phyloP scores from a whole-genome alignment of 352 stramenopile genomes.

The Pythium rishiriense region DNA sequence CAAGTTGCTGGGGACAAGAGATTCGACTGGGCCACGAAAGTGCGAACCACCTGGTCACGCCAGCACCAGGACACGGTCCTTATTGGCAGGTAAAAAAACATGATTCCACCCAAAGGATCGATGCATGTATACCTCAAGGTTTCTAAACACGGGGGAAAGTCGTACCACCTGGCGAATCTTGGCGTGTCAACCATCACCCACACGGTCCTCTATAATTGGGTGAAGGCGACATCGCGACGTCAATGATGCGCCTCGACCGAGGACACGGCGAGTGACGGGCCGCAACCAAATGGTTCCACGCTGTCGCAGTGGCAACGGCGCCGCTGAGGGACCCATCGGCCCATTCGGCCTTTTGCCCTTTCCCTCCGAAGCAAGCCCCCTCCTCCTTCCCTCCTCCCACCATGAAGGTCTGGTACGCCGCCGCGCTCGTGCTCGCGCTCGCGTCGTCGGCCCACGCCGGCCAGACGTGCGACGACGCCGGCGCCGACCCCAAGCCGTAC shows the following conservation, averaged over 20 bases:
- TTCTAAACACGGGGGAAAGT: too few species aligned
- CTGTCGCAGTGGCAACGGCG: not conserved
- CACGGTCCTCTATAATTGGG: not conserved
- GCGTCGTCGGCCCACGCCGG: slow-evolving; percentile 30
- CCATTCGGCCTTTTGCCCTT: not conserved
- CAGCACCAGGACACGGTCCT: not conserved
- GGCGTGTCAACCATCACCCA: not conserved
- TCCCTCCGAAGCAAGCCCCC: not conserved
- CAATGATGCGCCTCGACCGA: not conserved
- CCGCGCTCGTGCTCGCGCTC: slow-evolving; percentile 32
- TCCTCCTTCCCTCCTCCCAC: not conserved
- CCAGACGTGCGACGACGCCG: slow-evolving; percentile 35
- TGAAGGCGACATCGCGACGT: slow-evolving; percentile 1
- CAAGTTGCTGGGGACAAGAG: not conserved
- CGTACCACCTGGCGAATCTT: too few species aligned
- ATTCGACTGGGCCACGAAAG: not conserved
- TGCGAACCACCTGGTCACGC: not conserved
- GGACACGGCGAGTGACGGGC: not conserved
- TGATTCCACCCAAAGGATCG: not conserved
- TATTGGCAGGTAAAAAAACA: not conserved
- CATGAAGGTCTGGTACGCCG: slow-evolving; percentile 50
- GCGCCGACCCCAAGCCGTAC: slow-evolving; percentile 20
- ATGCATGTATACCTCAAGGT: too few species aligned
- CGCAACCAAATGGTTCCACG: not conserved
- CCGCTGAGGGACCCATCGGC: not conserved